These are phyloP conservation scores for Fusarium incarnatum DNA, from an alignment of 2,329 filamentous ascomycete species.

Conservation along the genomic window DNA sequence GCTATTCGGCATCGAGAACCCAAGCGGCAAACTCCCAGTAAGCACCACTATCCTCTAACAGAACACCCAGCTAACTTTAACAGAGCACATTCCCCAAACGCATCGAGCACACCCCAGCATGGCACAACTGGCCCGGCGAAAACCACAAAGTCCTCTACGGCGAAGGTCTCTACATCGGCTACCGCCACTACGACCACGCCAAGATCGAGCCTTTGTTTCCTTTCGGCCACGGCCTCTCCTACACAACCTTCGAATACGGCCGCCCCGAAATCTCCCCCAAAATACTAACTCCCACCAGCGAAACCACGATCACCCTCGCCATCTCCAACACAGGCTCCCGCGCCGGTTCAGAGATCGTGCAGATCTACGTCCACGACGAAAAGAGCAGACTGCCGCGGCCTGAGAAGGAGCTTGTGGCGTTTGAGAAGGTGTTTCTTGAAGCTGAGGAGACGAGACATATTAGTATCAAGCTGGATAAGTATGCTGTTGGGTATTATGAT, in stretches of 20 bases:
- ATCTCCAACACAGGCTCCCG: conserved; percentile 67
- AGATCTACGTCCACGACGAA: conserved; percentile 74
- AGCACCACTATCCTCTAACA: neutral
- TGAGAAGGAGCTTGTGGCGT: conserved; percentile 77
- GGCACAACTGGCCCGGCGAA: conserved; percentile 79
- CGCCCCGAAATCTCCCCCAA: conserved; percentile 62
- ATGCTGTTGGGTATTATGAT: conserved; percentile 72
- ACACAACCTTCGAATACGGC: conserved; percentile 76
- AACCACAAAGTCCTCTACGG: conserved; percentile 76
- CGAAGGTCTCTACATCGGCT: conserved; percentile 79
- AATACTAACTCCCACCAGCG: conserved; percentile 54
- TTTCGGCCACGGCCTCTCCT: conserved; percentile 80
- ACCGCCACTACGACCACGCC: conserved; percentile 76
- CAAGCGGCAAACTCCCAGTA: conserved; percentile 76
- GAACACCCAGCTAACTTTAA: neutral
- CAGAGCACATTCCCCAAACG: conserved; percentile 73
- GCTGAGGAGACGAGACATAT: conserved; percentile 66
- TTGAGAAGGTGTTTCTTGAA: conserved; percentile 71
- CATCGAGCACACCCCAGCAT: conserved; percentile 75
- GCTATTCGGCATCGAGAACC: conserved; percentile 74
- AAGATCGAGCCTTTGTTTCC: conserved; percentile 72
- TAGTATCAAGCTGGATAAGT: conserved; percentile 59
- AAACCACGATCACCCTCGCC: conserved; percentile 60
- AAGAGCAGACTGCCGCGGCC: conserved; percentile 72
- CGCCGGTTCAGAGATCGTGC: conserved; percentile 72